Conservation (phyloP, 345 rosid species). For the Clausena lansium region DNA sequence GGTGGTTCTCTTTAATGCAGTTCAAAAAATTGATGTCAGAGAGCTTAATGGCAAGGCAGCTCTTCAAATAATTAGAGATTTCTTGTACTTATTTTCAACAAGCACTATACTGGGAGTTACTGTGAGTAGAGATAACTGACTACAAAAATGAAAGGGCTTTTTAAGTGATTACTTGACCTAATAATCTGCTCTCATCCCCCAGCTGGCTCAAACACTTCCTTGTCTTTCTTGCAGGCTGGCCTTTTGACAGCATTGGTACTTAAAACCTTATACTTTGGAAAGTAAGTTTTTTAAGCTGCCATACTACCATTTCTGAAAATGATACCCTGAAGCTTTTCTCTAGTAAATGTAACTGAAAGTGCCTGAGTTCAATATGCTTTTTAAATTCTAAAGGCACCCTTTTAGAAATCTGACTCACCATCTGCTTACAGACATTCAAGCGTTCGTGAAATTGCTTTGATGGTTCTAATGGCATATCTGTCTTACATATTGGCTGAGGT, state of each 20-base stretch:
- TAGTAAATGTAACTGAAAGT: background rate
- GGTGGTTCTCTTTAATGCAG: constrained; percentile 74
- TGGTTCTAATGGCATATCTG: constrained; percentile 86
- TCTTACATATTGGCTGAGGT: constrained; percentile 92
- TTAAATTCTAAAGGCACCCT: background rate
- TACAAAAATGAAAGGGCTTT: background rate
- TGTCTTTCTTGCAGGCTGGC: constrained; percentile 51
- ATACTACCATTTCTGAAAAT: background rate
- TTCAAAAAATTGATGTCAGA: constrained; percentile 68
- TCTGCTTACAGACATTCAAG: constrained; percentile 64
- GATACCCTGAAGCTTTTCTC: background rate
- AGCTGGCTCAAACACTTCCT: background rate
- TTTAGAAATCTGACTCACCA: background rate
- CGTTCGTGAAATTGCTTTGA: constrained; percentile 63
- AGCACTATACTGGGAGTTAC: constrained; percentile 75
- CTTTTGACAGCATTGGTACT: constrained; percentile 67
- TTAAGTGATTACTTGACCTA: background rate
- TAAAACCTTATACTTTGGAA: constrained; percentile 65
- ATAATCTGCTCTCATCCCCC: background rate
- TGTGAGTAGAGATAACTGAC: constrained; percentile 39
- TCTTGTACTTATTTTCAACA: constrained; percentile 65
- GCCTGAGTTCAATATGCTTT: background rate
- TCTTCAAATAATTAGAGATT: constrained; percentile 53
- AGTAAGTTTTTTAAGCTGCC: constrained; percentile 30
- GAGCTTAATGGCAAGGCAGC: constrained; percentile 40